Base-by-base conservation (phyloP, 2,329 filamentous ascomycete species). In the Chrysosporium keratinophilum region DNA sequence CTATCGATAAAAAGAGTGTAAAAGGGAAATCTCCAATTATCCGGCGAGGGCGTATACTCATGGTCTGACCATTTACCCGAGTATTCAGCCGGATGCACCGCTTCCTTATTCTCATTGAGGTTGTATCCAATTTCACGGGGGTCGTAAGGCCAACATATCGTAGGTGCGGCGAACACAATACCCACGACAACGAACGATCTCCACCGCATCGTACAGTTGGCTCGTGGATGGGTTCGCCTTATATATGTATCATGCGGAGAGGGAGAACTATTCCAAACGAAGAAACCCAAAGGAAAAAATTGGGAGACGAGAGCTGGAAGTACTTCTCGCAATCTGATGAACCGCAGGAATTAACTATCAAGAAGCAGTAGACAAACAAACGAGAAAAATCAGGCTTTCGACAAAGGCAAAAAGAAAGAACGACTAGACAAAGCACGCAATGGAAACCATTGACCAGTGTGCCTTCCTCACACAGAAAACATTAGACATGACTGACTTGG, bases 1-100 rank as follows among this genome's bases (percentile, higher is more conserved):
- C 79, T 72, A 63, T 84, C 81, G 10, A 83, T 66, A 62, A 83
- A 82, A 44, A 84, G 68, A 7, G 79, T 82, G 63, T 85, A 85
- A 62, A 83, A 79, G 0, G 82, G 82, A 57, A 84, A 76, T 23
- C 82, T 74, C 82, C 82, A 85, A 59, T 80, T 84, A 0, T 69
- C 63, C 1, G 82, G 81, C 17, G 80, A 83, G 0, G 71, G 67
- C 15, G 68, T 63, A 59, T 78, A 83, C 3, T 62, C 66, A 62
- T 80, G 77, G 57, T 74, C 68, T n/a, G 67, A 68, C 76, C 78
- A 77, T 69, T 74, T 67, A 56, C 80, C 76, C 63, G 69, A 76
- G 64, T 84, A 85, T 43, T 84, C 74, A 37, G 78, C 67, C 1
- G 81, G 79, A 49, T 74, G 65, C 7, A 63, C 73, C n/a, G 81